Evolutionary conservation across 495 filamentous ascomycete species (phyloP).

Genomic region (Podospora comata): DNA sequence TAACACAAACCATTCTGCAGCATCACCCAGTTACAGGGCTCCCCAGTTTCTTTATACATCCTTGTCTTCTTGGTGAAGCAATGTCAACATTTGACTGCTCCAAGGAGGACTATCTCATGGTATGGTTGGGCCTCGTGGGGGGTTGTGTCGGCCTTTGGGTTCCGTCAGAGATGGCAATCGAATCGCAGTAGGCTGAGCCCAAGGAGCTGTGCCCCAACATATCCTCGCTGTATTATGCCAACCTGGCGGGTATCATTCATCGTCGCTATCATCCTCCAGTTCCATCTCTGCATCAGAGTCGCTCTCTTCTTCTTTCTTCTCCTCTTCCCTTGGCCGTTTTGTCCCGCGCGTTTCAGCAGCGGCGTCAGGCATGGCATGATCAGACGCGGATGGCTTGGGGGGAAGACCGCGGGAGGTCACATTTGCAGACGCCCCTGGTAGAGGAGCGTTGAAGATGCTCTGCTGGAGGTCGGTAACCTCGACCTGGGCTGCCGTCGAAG

Average conservation of each 20-base stretch:
- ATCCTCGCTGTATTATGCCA: not conserved
- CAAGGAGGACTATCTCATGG: conserved; percentile 66
- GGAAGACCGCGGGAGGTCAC: conserved; percentile 36
- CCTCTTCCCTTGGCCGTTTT: conserved; percentile 68
- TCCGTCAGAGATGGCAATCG: conserved; percentile 54
- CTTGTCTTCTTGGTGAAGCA: conserved; percentile 78
- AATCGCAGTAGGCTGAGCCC: conserved; percentile 13
- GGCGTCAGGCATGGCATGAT: conserved; percentile 44
- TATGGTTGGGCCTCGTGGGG: conserved; percentile 79
- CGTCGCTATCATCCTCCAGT: conserved; percentile 69
- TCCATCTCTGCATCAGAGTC: conserved; percentile 73
- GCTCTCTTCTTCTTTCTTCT: conserved; percentile 56
- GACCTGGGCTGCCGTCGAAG: conserved; percentile 49
- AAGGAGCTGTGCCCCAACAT: not conserved
- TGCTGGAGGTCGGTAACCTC: conserved; percentile 74
- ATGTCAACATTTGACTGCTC: conserved; percentile 57
- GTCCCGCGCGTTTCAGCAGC: conserved; percentile 47
- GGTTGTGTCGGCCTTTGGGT: conserved; percentile 68
- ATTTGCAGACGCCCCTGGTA: conserved; percentile 47
- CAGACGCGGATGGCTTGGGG: conserved; percentile 41
- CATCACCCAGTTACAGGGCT: conserved; percentile 73
- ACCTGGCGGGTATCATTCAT: conserved; percentile 40
- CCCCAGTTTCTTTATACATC: conserved; percentile 79
- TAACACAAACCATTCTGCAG: conserved; percentile 51
- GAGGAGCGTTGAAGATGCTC: conserved; percentile 72